Base-by-base conservation (phyloP, 495 filamentous ascomycete species). In the Penicillium arizonense region DNA sequence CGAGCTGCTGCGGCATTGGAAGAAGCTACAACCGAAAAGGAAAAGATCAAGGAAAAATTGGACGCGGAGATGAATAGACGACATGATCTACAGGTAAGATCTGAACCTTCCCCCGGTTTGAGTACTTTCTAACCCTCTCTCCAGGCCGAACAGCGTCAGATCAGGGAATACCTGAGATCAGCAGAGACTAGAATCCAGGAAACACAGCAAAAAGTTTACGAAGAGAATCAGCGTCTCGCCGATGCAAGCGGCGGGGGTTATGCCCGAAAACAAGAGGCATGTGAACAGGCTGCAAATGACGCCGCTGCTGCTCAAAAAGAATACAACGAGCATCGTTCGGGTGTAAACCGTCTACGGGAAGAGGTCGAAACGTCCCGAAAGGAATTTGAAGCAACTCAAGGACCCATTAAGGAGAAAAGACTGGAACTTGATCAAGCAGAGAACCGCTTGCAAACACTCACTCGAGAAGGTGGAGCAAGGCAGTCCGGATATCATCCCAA, bases 401-500 rank as follows among this genome's bases (percentile, higher is more conserved):
- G 53, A 8, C 70, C 69, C 21, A 32, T 71, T 14, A 47, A 51
- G 5, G 55, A 58, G 36, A 71, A 73, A 44, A 69, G 59, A 50
- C 40, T 59, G 3, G 74, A 82, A 26, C 55, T 82, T 30, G 42
- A 61, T 55, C 49, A 75, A 53, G 70, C 73, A 36, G 64, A 87
- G 65, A 63, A 55, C 3, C 59, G 64, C 37, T 64, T 90, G 10
- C 59, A 59, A 16, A 69, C 64, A 50, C 65, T 89, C 7, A 68
- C 65, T 36, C 62, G 73, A 80, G 75, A 83, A 73, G 65, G 78
- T 66, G 77, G 78, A 37, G 50, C 76, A 53, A 63, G 73, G 71
- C 62, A 61, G 33, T 57, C 67, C 13, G 85, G 78, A 3, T 96
- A 88, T 57, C 80, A 83, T 34, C 47, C 65, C 1, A 80, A 74